Percentiles rank a stretch among this genome's conserved stretches.
These are phyloP conservation scores for Rhynchospora tenuis DNA, from an alignment of 176 grass and related monocot species.

Conservation along the genomic window DNA sequence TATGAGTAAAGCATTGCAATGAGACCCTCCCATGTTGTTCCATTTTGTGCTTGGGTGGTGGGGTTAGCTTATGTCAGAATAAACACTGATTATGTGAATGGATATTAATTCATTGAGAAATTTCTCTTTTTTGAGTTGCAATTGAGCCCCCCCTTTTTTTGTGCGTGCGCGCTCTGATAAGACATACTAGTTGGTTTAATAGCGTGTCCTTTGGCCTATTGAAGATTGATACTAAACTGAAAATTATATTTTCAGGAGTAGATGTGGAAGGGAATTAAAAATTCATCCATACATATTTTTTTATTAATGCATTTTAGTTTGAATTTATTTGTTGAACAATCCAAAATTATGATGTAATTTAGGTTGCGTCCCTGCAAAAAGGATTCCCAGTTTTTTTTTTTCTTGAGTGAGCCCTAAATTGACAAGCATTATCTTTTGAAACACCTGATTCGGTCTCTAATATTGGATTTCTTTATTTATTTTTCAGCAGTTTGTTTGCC, in stretches of 20 bases:
- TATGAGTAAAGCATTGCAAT: no score
- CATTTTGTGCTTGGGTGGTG: no score
- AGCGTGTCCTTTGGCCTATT: neutral
- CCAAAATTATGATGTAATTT: neutral
- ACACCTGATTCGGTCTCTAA: neutral
- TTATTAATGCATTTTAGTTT: neutral
- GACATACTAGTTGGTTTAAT: neutral
- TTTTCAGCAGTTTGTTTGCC: conserved; percentile 25
- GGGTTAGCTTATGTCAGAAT: no score
- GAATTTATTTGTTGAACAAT: neutral
- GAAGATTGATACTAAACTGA: no score
- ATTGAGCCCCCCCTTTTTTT: no score
- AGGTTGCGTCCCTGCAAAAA: neutral
- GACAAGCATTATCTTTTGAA: neutral
- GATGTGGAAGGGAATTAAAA: neutral
- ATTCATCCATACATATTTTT: neutral
- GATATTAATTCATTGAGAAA: no score
- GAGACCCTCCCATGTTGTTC: no score
- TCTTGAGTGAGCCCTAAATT: neutral
- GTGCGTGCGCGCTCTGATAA: no score
- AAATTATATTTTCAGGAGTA: neutral
- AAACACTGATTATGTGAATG: no score
- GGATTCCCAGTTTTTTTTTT: no score
- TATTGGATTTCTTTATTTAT: neutral
- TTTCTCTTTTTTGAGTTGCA: no score